Evolutionary conservation across 495 filamentous ascomycete genomes (phyloP).

Genomic region (Tuber magnatum): DNA sequence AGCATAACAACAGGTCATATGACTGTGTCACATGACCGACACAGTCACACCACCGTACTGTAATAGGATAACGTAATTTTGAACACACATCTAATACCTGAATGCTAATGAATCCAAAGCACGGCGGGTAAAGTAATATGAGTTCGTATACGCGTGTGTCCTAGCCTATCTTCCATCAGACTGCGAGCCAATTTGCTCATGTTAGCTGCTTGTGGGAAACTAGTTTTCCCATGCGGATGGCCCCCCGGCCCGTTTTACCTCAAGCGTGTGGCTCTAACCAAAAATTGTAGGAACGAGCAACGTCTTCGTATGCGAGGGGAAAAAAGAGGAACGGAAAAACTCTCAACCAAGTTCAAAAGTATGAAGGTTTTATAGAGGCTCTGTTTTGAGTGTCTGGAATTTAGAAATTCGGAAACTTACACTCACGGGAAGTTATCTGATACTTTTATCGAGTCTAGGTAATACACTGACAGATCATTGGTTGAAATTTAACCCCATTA

Average conservation of each 20-base stretch:
- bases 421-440: not conserved
- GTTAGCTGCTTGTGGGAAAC: too few relatives aligned
- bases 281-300: not conserved
- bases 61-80: too few relatives aligned
- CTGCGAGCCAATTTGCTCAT: too few relatives aligned
- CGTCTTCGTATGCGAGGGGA: not conserved
- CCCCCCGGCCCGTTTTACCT: not conserved
- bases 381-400: not conserved
- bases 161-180: not conserved
- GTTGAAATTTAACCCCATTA: not conserved
- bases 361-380: not conserved
- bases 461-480: not conserved
- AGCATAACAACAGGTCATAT: too few relatives aligned
- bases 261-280: not conserved
- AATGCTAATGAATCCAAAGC: not conserved
- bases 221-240: not conserved
- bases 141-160: not conserved
- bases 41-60: too few relatives aligned
- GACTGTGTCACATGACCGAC: too few relatives aligned
- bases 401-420: not conserved
- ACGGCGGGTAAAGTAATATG: not conserved
- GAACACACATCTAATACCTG: not conserved
- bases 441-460: not conserved
- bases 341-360: not conserved
- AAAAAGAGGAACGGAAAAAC: not conserved